These are phyloP conservation scores for Pichia kluyveri DNA, from an alignment of 805 yeast genomes.

Conservation along the genomic window DNA sequence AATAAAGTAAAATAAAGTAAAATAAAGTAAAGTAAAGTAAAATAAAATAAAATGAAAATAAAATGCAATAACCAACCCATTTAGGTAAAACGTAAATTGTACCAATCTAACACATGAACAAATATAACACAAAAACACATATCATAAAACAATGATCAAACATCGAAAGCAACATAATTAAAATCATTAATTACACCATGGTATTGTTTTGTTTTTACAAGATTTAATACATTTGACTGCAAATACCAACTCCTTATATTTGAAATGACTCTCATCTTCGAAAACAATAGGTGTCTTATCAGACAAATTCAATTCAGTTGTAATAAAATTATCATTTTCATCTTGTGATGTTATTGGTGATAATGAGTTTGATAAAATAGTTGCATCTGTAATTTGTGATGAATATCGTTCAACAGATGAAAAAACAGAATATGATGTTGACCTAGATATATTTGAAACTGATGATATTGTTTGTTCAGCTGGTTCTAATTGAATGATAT, in stretches of 20 bases:
- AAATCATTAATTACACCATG: conserved; percentile 2
- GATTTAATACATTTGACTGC: conserved; percentile 22
- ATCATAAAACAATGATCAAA: not conserved
- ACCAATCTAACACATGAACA: not conserved
- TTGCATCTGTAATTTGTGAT: conserved; percentile 2
- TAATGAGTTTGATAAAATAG: conserved; percentile 1
- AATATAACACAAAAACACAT: not conserved
- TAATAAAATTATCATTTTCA: not conserved
- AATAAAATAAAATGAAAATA: not conserved
- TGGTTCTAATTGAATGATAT: conserved; percentile 6
- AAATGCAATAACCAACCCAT: not conserved
- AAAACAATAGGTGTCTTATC: conserved; percentile 1
- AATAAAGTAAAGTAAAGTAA: no score
- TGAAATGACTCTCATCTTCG: not conserved
- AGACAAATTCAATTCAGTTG: no score
- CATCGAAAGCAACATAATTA: not conserved
- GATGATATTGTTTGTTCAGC: conserved; percentile 7
- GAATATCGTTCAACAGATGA: conserved; percentile 7
- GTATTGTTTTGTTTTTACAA: conserved; percentile 12
- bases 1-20: no score
- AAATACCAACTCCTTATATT: conserved; percentile 20
- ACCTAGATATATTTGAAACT: conserved; percentile 2
- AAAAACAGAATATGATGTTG: conserved; percentile 6
- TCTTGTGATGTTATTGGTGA: conserved; percentile 4
- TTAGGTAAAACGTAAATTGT: no score